Evolutionary conservation across 148 eudicot species (phyloP).

Genomic region (Amaranthus cruentus): DNA sequence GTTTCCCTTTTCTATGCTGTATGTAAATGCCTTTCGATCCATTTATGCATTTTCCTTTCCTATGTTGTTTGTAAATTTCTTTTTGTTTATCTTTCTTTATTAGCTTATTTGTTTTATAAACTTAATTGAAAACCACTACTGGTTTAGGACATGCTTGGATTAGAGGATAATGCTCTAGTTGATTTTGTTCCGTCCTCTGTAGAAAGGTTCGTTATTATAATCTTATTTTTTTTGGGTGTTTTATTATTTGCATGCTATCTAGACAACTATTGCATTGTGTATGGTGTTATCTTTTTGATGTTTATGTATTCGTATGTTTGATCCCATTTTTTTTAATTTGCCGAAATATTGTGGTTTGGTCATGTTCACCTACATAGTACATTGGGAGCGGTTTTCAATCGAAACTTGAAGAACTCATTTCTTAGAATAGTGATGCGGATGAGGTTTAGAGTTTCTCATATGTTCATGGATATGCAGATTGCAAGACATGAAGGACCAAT

Average conservation of each 20-base stretch:
- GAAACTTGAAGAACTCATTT: background rate
- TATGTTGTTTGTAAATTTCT: background rate
- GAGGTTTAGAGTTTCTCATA: background rate
- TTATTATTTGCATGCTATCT: background rate
- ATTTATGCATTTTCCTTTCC: too few species aligned
- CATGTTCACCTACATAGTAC: background rate
- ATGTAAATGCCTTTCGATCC: conserved; percentile 23
- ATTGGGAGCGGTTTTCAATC: background rate
- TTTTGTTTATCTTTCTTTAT: conserved; percentile 3
- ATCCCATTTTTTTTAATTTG: background rate
- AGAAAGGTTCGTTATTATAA: conserved; percentile 53
- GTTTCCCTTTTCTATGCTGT: conserved; percentile 77
- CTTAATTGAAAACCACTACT: conserved; percentile 14
- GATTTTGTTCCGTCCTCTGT: conserved; percentile 62
- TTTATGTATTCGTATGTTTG: background rate
- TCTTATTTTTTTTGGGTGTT: background rate
- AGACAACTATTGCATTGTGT: background rate
- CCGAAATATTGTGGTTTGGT: background rate
- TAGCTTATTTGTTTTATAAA: conserved; percentile 5
- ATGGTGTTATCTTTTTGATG: background rate
- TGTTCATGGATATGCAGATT: conserved; percentile 39
- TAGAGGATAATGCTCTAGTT: conserved; percentile 66
- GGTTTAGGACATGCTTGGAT: conserved; percentile 76
- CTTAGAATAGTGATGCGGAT: background rate
- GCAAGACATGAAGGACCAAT: conserved; percentile 73